phyloP scores from a whole-genome alignment of 176 grass and related monocot species.

The Areca catechu region DNA sequence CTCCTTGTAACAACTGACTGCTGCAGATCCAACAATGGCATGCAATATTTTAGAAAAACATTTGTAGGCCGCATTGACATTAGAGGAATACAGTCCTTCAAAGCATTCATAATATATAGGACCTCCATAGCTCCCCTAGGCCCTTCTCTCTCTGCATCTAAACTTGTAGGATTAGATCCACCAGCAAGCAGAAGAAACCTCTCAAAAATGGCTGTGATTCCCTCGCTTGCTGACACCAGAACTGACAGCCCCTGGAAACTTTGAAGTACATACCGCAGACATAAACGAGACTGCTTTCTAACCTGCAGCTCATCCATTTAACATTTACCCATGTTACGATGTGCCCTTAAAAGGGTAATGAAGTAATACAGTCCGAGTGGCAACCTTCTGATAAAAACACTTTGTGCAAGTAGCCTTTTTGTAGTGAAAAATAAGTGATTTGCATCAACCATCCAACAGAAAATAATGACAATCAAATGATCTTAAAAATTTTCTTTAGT shows the following conservation, averaged over 20 bases:
- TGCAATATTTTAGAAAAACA: conserved; percentile 65
- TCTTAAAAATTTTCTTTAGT: too few species aligned
- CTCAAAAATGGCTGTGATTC: conserved; percentile 51
- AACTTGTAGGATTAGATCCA: conserved; percentile 43
- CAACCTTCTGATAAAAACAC: too few species aligned
- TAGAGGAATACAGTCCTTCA: conserved; percentile 64
- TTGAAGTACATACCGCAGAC: conserved; percentile 44
- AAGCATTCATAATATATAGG: conserved; percentile 55
- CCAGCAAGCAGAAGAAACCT: conserved; percentile 85
- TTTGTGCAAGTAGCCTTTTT: too few species aligned
- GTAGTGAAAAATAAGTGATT: too few species aligned
- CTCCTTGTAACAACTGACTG: conserved; percentile 56
- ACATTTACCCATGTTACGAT: too few species aligned
- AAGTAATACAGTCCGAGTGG: too few species aligned
- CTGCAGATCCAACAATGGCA: conserved; percentile 46
- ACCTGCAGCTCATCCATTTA: conserved; percentile 37
- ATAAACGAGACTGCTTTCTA: conserved; percentile 56
- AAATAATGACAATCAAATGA: too few species aligned
- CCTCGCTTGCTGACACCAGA: conserved; percentile 55
- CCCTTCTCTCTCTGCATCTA: conserved; percentile 34
- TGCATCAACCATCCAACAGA: too few species aligned
- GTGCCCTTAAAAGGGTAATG: too few species aligned
- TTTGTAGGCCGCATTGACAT: conserved; percentile 70
- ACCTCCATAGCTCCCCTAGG: conserved; percentile 71
- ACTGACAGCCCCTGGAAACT: conserved; percentile 61